phyloP scores from a whole-genome alignment of 2,329 filamentous ascomycete genomes.

The Aspergillus candidus region DNA sequence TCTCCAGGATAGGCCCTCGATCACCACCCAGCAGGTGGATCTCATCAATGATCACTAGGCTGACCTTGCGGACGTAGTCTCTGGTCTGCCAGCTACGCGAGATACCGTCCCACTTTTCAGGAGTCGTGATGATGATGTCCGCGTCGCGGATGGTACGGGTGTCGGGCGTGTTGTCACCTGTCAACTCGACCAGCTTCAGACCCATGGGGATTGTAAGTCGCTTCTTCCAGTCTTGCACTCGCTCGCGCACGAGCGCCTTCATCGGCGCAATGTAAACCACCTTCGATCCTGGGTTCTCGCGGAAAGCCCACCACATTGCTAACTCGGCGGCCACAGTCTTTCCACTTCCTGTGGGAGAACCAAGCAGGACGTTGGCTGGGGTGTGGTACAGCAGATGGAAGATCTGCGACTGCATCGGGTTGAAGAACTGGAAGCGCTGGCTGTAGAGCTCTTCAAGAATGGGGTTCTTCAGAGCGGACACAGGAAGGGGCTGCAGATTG shows the following conservation, averaged over 20 bases:
- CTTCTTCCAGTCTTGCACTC: slow-evolving; percentile 89
- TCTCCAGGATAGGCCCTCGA: slow-evolving; percentile 93
- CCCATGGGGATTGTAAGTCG: slow-evolving; percentile 78
- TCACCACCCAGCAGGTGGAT: slow-evolving; percentile 97
- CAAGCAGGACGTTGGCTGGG: slow-evolving; percentile 81
- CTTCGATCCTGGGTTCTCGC: slow-evolving; percentile 88
- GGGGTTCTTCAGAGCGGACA: slow-evolving; percentile 81
- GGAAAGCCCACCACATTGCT: slow-evolving; percentile 99
- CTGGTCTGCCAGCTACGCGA: slow-evolving; percentile 97
- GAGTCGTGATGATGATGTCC: slow-evolving; percentile 96
- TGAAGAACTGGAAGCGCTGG: slow-evolving; percentile 90
- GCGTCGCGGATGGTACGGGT: slow-evolving; percentile 92
- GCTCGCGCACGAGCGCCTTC: slow-evolving; percentile 95
- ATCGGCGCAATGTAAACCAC: slow-evolving; percentile 99
- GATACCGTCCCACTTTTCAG: slow-evolving; percentile 99
- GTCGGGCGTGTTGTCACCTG: slow-evolving; percentile 95
- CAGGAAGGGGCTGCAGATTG: slow-evolving; percentile 81
- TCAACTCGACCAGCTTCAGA: slow-evolving; percentile 87
- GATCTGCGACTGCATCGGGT: slow-evolving; percentile 98
- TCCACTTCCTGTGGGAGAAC: slow-evolving; percentile 92
- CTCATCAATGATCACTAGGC: slow-evolving; percentile 95
- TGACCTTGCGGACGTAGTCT: slow-evolving; percentile 91
- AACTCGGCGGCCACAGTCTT: slow-evolving; percentile 95
- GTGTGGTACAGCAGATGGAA: slow-evolving; percentile 97
- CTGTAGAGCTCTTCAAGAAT: slow-evolving; percentile 82